A percentile compares a stretch with the other conserved stretches of the same genome.
These are phyloP conservation scores for Pulveroboletus frians DNA, from an alignment of 768 basidiomycete genomes.

Conservation along the genomic window DNA sequence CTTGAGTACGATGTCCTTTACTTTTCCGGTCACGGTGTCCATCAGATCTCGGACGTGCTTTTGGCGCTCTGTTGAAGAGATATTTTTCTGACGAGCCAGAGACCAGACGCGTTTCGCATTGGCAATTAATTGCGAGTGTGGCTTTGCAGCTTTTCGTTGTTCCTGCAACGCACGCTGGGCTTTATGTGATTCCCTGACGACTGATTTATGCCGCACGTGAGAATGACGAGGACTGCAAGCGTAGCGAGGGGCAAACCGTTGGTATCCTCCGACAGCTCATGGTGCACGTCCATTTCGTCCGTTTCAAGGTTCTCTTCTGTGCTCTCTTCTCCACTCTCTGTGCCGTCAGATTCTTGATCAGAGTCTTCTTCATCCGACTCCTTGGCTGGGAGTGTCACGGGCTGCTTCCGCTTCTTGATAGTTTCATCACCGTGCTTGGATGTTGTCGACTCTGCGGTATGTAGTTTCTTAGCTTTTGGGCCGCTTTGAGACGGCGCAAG, in stretches of 20 bases:
- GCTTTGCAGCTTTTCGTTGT: constrained; percentile 72
- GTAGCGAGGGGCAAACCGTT: constrained; percentile 43
- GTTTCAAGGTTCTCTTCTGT: constrained; percentile 16
- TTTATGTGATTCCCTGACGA: constrained; percentile 64
- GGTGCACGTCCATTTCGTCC: constrained; percentile 31
- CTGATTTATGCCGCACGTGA: constrained; percentile 32
- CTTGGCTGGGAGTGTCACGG: constrained; percentile 43
- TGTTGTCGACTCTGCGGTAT: constrained; percentile 34
- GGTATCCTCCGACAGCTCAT: constrained; percentile 42
- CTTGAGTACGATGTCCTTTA: constrained; percentile 83
- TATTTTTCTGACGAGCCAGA: constrained; percentile 65
- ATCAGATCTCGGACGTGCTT: constrained; percentile 72
- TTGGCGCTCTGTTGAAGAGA: constrained; percentile 65
- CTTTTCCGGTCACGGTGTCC: constrained; percentile 69
- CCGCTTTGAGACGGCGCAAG: constrained; percentile 42
- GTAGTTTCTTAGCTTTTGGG: constrained; percentile 49
- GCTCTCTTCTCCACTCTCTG: constrained; percentile 29
- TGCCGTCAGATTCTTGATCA: constrained; percentile 33
- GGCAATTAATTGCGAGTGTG: constrained; percentile 61
- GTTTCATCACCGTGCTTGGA: constrained; percentile 26
- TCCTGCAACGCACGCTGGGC: constrained; percentile 61
- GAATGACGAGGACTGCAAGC: background rate
- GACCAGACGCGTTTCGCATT: constrained; percentile 79
- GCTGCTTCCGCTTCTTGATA: constrained; percentile 55
- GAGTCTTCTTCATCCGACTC: constrained; percentile 35